Evolutionary conservation across 768 basidiomycete species (phyloP).

Genomic region (Agaricus blazei): DNA sequence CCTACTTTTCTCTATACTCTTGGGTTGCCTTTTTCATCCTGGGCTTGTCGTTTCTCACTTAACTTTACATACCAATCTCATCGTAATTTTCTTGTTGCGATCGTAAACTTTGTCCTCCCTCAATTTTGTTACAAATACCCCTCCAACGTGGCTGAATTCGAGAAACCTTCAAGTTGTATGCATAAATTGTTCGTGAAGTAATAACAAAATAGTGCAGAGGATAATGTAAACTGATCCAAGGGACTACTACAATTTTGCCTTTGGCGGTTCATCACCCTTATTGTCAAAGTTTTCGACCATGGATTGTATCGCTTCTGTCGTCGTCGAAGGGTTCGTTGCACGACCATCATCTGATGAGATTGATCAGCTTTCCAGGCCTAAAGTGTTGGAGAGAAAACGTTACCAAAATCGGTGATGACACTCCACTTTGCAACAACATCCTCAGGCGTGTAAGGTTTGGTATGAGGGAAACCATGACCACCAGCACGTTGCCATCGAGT

Average conservation of each 20-base stretch:
- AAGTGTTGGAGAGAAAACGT: constrained; percentile 16
- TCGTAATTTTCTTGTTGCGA: too few relatives aligned
- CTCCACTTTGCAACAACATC: constrained; percentile 77
- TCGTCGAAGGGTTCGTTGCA: constrained; percentile 73
- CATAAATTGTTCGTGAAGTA: too few relatives aligned
- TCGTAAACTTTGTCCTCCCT: background rate
- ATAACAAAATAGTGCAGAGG: background rate
- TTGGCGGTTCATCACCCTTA: constrained; percentile 31
- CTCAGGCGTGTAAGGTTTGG: constrained; percentile 72
- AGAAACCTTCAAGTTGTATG: background rate
- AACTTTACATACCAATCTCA: too few relatives aligned
- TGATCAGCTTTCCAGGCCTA: background rate
- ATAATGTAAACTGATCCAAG: background rate
- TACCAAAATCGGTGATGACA: constrained; percentile 80
- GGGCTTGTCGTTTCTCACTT: too few relatives aligned
- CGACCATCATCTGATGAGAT: constrained; percentile 61
- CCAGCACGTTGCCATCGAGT: constrained; percentile 90
- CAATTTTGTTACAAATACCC: too few relatives aligned
- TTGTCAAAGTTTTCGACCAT: constrained; percentile 50
- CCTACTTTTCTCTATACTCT: background rate
- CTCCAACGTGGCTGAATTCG: background rate
- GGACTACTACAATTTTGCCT: constrained; percentile 46
- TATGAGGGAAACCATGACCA: constrained; percentile 83
- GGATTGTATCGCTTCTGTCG: constrained; percentile 74
- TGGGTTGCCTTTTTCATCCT: too few relatives aligned